These are phyloP conservation scores for Helichrysum umbraculigerum DNA, from an alignment of 129 eudicot genomes.

Conservation along the genomic window DNA sequence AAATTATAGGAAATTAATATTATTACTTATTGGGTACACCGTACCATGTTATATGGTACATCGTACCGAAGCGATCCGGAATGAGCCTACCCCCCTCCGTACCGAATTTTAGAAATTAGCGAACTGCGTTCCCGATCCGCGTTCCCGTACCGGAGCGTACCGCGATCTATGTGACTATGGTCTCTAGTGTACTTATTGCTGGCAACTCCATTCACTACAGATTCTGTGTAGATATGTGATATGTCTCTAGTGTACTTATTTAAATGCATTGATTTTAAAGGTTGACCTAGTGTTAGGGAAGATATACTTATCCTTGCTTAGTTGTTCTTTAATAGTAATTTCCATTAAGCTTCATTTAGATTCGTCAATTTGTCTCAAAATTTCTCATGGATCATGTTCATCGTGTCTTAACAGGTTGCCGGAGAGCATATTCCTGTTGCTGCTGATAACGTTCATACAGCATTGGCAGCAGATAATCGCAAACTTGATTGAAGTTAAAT, in stretches of 20 bases:
- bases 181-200: no score
- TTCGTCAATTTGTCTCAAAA: neutral
- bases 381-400: neutral
- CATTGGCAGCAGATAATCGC: slow-evolving; percentile 27
- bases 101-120: no score
- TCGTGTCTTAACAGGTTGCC: slow-evolving; percentile 30
- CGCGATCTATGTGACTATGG: no score
- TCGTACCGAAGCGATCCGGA: no score
- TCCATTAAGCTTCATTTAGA: neutral
- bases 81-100: no score
- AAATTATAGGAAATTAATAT: no score
- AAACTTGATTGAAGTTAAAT: slow-evolving; percentile 35
- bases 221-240: no score
- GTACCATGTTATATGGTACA: no score
- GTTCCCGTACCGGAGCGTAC: no score
- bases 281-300: neutral
- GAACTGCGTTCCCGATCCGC: no score
- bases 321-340: neutral
- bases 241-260: neutral
- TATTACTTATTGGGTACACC: no score
- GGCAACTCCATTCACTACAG: no score
- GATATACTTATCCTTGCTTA: neutral
- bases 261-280: neutral
- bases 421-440: slow-evolving; percentile 25
- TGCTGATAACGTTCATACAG: slow-evolving; percentile 20